Evolutionary conservation across 768 basidiomycete species (phyloP).

Genomic region (Porphyrellus cyaneotinctus): DNA sequence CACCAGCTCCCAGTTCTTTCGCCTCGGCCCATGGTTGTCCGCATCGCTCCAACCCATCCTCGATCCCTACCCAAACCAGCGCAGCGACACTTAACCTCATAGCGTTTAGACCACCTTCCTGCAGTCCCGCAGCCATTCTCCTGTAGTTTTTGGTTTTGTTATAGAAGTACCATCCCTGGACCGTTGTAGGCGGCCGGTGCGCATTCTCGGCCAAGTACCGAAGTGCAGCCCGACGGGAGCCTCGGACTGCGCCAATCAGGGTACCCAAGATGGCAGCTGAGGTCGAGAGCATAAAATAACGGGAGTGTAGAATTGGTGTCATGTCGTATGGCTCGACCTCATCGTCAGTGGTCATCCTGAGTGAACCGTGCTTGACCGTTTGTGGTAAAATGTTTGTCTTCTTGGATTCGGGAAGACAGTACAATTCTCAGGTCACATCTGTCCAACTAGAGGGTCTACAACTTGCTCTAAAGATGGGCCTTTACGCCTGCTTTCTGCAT

Average conservation of each 20-base stretch:
- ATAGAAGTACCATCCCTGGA: slow-evolving; percentile 94
- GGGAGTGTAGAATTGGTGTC: slow-evolving; percentile 36
- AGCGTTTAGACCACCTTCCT: slow-evolving; percentile 59
- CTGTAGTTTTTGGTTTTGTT: slow-evolving; percentile 94
- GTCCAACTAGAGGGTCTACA: neutral
- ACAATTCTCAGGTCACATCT: too few relatives aligned
- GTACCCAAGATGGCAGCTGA: slow-evolving; percentile 58
- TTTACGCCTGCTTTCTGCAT: slow-evolving; percentile 60
- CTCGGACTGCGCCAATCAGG: slow-evolving; percentile 70
- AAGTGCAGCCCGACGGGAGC: slow-evolving; percentile 64
- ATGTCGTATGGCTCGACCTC: slow-evolving; percentile 22
- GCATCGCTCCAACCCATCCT: slow-evolving; percentile 39
- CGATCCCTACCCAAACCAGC: slow-evolving; percentile 45
- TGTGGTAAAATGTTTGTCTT: too few relatives aligned
- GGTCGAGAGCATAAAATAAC: slow-evolving; percentile 58
- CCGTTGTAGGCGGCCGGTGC: slow-evolving; percentile 78
- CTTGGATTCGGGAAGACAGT: too few relatives aligned
- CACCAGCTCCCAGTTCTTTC: slow-evolving; percentile 59
- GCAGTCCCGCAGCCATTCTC: slow-evolving; percentile 68
- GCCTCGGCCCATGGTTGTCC: slow-evolving; percentile 37
- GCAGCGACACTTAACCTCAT: slow-evolving; percentile 45
- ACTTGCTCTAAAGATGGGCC: slow-evolving; percentile 42
- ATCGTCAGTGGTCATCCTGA: slow-evolving; percentile 17
- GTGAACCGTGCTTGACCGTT: too few relatives aligned
- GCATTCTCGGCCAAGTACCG: slow-evolving; percentile 92